Evolutionary conservation across 2,329 filamentous ascomycete genomes (phyloP).

Genomic region (Lachnellula arida): DNA sequence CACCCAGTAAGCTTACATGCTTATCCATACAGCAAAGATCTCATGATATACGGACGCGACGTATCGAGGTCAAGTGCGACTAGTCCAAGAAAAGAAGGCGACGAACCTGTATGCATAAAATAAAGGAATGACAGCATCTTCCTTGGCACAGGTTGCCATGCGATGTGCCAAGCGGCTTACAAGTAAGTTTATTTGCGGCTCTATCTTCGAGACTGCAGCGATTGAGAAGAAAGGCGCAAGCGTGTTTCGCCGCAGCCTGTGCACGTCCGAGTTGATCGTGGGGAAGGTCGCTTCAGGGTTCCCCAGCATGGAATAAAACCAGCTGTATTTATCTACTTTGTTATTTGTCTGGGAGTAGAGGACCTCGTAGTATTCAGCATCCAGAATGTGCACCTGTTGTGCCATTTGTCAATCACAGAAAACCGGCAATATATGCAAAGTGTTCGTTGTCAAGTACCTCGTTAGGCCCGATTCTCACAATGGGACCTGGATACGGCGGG

Average conservation of each 20-base stretch:
- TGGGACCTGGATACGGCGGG: conserved; percentile 15
- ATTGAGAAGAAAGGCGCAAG: conserved; percentile 18
- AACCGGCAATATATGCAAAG: not conserved
- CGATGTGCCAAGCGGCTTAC: conserved; percentile 17
- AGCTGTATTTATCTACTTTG: conserved; percentile 18
- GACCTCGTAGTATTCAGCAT: conserved; percentile 22
- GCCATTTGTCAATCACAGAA: not conserved
- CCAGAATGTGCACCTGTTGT: conserved; percentile 18
- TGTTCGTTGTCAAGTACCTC: conserved; percentile 5
- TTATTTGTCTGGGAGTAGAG: conserved; percentile 14
- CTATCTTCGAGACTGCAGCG: conserved; percentile 22
- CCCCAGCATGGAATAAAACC: conserved; percentile 13
- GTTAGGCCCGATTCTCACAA: conserved; percentile 28
- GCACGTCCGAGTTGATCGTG: conserved; percentile 10
- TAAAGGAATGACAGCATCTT: conserved; percentile 19
- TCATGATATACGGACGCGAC: not conserved
- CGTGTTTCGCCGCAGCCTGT: conserved; percentile 9
- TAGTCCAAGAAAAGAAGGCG: not conserved
- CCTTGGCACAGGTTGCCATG: conserved; percentile 10
- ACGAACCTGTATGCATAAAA: conserved; percentile 19
- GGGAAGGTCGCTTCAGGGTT: conserved; percentile 12
- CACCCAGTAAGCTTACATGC: not conserved
- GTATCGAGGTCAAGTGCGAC: not conserved
- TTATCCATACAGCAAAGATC: not conserved
- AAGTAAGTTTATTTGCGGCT: conserved; percentile 21